These are phyloP conservation scores for Opeltia flavorubescens DNA, from an alignment of 495 filamentous ascomycete species.

Conservation along the genomic window DNA sequence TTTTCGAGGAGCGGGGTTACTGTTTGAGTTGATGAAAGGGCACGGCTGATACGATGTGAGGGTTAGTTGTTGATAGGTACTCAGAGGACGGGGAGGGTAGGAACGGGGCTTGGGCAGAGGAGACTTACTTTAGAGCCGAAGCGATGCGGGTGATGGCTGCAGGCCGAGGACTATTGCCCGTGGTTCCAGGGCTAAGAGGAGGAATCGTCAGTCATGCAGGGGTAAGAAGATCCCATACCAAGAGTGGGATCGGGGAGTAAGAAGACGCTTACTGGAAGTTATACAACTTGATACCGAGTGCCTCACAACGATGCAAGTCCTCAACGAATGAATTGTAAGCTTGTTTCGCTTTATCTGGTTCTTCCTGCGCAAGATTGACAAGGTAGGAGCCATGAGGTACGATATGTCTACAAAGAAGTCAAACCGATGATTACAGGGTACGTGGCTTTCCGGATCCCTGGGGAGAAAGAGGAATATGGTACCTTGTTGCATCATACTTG, in stretches of 20 bases:
- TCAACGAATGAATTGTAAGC: constrained; percentile 79
- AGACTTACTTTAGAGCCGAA: constrained; percentile 45
- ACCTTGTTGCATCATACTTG: constrained; percentile 52
- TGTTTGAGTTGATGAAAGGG: constrained; percentile 14
- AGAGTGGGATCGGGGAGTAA: background rate
- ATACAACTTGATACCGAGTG: constrained; percentile 78
- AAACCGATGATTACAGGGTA: background rate
- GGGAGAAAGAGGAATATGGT: constrained; percentile 9
- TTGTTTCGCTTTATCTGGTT: constrained; percentile 66
- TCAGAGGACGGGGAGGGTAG: too few relatives aligned
- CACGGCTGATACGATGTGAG: background rate
- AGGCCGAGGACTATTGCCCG: constrained; percentile 45
- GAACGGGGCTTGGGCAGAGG: too few relatives aligned
- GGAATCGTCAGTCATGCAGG: constrained; percentile 9
- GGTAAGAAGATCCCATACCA: background rate
- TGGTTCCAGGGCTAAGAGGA: constrained; percentile 52
- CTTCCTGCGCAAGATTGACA: constrained; percentile 81
- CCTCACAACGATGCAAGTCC: constrained; percentile 75
- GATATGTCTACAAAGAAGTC: constrained; percentile 41
- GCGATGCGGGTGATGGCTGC: constrained; percentile 70
- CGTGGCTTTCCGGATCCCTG: background rate
- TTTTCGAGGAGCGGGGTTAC: constrained; percentile 84
- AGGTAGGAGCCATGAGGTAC: constrained; percentile 93
- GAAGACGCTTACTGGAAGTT: constrained; percentile 64
- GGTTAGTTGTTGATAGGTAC: too few relatives aligned